phyloP scores from a whole-genome alignment of 1,284 basidiomycete genomes.

The Polyporus tsugae region DNA sequence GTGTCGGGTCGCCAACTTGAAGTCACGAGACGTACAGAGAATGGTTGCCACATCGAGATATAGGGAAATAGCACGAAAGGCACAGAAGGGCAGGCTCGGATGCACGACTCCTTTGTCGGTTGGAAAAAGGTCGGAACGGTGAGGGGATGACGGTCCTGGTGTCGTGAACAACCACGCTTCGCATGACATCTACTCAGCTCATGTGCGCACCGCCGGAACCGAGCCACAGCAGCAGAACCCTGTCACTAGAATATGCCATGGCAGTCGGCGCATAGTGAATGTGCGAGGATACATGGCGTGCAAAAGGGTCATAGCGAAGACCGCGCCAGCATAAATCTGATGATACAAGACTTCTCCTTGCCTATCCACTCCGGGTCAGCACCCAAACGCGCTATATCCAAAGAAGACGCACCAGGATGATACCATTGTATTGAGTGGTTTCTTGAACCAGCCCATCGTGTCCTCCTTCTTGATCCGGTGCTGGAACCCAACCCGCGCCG shows the following conservation, averaged over 20 bases:
- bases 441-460: slow-evolving; percentile 98
- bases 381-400: background rate
- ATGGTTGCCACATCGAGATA: too few relatives aligned
- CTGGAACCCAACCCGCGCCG: slow-evolving; percentile 85
- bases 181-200: too few relatives aligned
- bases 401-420: slow-evolving; percentile 77
- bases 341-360: slow-evolving; percentile 38
- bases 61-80: too few relatives aligned
- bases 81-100: too few relatives aligned
- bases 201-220: too few relatives aligned
- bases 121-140: too few relatives aligned
- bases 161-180: too few relatives aligned
- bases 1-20: too few relatives aligned
- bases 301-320: slow-evolving; percentile 42
- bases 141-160: too few relatives aligned
- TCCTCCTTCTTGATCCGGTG: slow-evolving; percentile 95
- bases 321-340: slow-evolving; percentile 34
- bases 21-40: too few relatives aligned
- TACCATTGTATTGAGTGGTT: slow-evolving; percentile 98
- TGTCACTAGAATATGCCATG: slow-evolving; percentile 29
- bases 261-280: slow-evolving; percentile 36
- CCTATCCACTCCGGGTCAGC: slow-evolving; percentile 21
- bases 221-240: background rate
- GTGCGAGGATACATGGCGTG: slow-evolving; percentile 41
- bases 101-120: too few relatives aligned